Conservation (phyloP, 768 basidiomycete species). For the Mycena venus region DNA sequence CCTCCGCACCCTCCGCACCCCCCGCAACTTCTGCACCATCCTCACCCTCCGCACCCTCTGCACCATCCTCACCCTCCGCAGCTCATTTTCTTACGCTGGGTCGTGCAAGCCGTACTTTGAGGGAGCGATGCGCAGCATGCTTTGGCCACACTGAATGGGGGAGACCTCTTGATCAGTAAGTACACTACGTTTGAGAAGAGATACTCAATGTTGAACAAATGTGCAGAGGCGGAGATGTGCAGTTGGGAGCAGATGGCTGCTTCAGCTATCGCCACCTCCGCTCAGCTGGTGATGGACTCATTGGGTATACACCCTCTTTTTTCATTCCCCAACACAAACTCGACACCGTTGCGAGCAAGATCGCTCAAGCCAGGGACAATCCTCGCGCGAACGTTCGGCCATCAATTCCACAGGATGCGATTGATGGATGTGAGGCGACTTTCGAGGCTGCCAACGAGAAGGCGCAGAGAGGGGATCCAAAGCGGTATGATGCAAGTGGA, state of each 20-base stretch:
- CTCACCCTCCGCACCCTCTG: too few relatives aligned
- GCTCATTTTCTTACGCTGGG: not conserved
- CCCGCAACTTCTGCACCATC: too few relatives aligned
- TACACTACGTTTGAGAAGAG: conserved; percentile 4
- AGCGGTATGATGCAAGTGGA: too few relatives aligned
- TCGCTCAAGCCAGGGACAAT: conserved; percentile 38
- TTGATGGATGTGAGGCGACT: too few relatives aligned
- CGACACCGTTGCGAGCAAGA: conserved; percentile 44
- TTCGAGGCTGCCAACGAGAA: too few relatives aligned
- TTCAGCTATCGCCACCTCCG: too few relatives aligned
- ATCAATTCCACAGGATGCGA: conserved; percentile 53
- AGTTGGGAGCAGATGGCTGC: too few relatives aligned
- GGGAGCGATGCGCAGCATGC: conserved; percentile 48
- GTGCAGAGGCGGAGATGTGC: too few relatives aligned
- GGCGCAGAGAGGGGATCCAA: conserved; percentile 46
- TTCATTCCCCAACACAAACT: conserved; percentile 49
- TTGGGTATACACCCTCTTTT: conserved; percentile 37
- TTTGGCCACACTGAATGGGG: conserved; percentile 36
- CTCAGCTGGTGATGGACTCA: too few relatives aligned
- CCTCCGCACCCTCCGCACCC: too few relatives aligned
- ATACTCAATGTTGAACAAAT: too few relatives aligned
- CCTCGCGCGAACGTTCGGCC: conserved; percentile 41
- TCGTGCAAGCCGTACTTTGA: conserved; percentile 37
- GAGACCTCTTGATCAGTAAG: conserved; percentile 35
- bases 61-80: too few relatives aligned